Evolutionary conservation across 169 alveolate genomes (phyloP).

Genomic region (Plasmodium ovale): DNA sequence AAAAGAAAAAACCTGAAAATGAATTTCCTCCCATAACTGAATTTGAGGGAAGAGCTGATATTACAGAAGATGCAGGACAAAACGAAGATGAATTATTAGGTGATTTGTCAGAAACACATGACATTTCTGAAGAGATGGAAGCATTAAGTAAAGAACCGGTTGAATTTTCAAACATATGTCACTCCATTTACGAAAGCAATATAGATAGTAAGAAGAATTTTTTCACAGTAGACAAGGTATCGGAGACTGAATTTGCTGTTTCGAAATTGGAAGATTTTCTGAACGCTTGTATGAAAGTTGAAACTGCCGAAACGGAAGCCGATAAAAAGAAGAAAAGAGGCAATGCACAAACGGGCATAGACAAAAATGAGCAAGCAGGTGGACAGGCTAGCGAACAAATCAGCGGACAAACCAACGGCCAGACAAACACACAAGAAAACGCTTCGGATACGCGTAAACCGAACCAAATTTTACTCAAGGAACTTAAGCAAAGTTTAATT

Average conservation of each 20-base stretch:
- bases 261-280: slow-evolving; percentile 28
- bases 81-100: background rate
- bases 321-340: background rate
- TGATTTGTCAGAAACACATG: background rate
- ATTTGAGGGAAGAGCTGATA: too few species aligned
- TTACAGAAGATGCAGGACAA: too few species aligned
- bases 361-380: background rate
- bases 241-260: slow-evolving; percentile 4
- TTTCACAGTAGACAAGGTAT: slow-evolving; percentile 16
- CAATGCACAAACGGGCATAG: too few species aligned
- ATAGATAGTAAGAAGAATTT: slow-evolving; percentile 19
- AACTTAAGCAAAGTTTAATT: slow-evolving; percentile 30
- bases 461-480: background rate
- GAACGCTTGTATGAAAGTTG: slow-evolving; percentile 1
- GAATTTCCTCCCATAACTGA: too few species aligned
- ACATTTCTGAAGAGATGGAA: too few species aligned
- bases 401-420: background rate
- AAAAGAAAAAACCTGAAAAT: background rate
- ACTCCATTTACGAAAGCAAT: slow-evolving; percentile 2
- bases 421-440: too few species aligned
- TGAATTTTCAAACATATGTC: background rate
- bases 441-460: background rate
- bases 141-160: too few species aligned
- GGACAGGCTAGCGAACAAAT: background rate
- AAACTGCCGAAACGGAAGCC: background rate